Evolutionary conservation across 176 grass and related monocot species (phyloP), one percentile per base, ranked within the genome.

Genomic region (Pontederia paniculata): DNA sequence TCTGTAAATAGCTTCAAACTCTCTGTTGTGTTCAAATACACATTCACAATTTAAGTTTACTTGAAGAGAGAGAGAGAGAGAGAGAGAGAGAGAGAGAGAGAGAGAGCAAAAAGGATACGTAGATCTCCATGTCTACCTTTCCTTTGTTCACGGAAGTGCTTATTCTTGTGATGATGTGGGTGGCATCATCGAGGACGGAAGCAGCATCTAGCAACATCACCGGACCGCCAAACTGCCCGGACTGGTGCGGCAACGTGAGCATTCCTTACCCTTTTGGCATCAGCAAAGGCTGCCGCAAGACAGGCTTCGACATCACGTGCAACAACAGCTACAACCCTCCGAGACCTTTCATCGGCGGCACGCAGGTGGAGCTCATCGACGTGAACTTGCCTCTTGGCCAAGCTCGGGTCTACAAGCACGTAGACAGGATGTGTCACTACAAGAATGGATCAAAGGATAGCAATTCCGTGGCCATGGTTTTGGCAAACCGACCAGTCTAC

Each of bases 221-320:
- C 25, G 25, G 25, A 12, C 17, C 9, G 21, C 23, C 44, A 18
- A 9, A 68, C 23, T 95, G 89, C 72, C 60, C 50, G 23, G 51
- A 45, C 2, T 74, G 48, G 0, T 95, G 89, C 51, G 89, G 81
- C 68, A 6, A 59, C 50, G 42, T 95, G 37, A 60, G 77, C 4
- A 82, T 95, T 69, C 81, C 81, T 3, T 95, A 88, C 72, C 89
- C 89, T 17, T 95, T 95, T 63, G 84, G 84, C 54, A 72, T 89
- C 57, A 84, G 81, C 23, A 3, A 55, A 10, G 62, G 66, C 6
- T 95, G 84, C 70, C 78, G 61, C 69, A 67, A 74, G 11, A 72
- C 72, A 14, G 87, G 78, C 15, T 88, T 88, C 67, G 9, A 57
- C 25, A 52, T 84, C 22, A 60, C 50, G 46, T 89, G 23, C 44